Percentiles rank a stretch among this genome's conserved stretches.
Evolutionary conservation across 1,284 basidiomycete species (phyloP).

Genomic region (Ceratobasidium theobromae): DNA sequence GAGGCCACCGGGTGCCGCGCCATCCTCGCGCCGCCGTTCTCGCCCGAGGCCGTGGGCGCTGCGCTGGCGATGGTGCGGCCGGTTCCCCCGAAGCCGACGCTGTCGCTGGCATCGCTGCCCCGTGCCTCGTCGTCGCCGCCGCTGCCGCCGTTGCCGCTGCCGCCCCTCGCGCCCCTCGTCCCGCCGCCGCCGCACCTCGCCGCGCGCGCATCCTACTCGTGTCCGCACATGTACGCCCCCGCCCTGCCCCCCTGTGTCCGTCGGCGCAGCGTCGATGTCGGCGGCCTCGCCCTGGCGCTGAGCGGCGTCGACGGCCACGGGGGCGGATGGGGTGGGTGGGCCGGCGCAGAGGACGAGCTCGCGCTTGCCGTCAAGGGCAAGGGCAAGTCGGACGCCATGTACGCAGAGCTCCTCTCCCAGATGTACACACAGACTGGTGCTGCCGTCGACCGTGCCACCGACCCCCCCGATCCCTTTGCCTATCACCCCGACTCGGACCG

Average conservation of each 20-base stretch:
- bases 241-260: conserved; percentile 39
- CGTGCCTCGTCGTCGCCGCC: conserved; percentile 23
- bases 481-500: conserved; percentile 47
- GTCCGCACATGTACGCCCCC: conserved; percentile 33
- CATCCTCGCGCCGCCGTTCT: conserved; percentile 32
- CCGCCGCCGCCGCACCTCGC: conserved; percentile 17
- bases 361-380: conserved; percentile 39
- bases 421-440: conserved; percentile 78
- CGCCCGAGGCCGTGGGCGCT: conserved; percentile 24
- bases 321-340: conserved; percentile 72
- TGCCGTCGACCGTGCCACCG: conserved; percentile 59
- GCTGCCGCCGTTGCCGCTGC: conserved; percentile 26
- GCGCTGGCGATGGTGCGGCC: conserved; percentile 30
- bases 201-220: conserved; percentile 28
- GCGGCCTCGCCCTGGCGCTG: conserved; percentile 77
- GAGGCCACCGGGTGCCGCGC: conserved; percentile 13
- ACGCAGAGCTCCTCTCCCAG: conserved; percentile 77
- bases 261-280: conserved; percentile 80
- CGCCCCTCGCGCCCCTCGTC: conserved; percentile 29
- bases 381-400: conserved; percentile 42
- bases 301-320: conserved; percentile 49
- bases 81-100: not conserved
- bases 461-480: conserved; percentile 47
- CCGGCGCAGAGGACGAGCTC: conserved; percentile 54
- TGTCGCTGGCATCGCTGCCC: conserved; percentile 26